Evolutionary conservation across 192 early-diverging fungal genomes (phyloP).

Genomic region (Coemansia sp.): DNA sequence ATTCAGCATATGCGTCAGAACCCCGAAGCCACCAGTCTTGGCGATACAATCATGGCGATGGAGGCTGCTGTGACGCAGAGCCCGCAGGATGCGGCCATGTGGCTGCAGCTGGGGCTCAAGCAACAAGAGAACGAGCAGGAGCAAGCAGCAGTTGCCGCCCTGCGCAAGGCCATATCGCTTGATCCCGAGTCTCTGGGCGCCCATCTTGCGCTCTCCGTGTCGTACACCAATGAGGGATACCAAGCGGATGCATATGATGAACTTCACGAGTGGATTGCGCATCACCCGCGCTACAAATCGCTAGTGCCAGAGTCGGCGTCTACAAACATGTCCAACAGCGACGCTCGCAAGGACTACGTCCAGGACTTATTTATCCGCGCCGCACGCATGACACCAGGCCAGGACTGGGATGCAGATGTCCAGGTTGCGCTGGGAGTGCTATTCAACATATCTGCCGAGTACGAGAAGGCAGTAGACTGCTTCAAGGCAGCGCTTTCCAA

Average conservation of each 20-base stretch:
- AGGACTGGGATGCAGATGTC: constrained; percentile 79
- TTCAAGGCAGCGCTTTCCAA: constrained; percentile 87
- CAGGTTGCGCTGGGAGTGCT: constrained; percentile 93
- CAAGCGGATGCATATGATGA: constrained; percentile 85
- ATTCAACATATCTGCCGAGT: constrained; percentile 92
- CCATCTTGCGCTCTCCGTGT: constrained; percentile 85
- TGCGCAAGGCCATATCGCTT: constrained; percentile 72
- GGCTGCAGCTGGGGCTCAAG: constrained; percentile 81
- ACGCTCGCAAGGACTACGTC: constrained; percentile 66
- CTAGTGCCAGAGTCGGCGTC: constrained; percentile 43
- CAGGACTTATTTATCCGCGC: constrained; percentile 78
- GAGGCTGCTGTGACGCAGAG: constrained; percentile 85
- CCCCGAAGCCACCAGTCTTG: constrained; percentile 60
- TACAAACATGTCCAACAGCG: constrained; percentile 32
- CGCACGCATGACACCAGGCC: constrained; percentile 59
- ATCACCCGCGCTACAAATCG: constrained; percentile 68
- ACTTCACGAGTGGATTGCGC: constrained; percentile 82
- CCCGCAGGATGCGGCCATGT: constrained; percentile 73
- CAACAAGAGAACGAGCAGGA: constrained; percentile 99
- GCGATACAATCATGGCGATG: constrained; percentile 86
- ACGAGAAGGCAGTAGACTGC: constrained; percentile 95
- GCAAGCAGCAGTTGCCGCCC: constrained; percentile 81
- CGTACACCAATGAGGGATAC: constrained; percentile 90
- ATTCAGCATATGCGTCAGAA: constrained; percentile 58
- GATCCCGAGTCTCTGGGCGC: constrained; percentile 76